These are phyloP conservation scores for Ceratobasidium sp. DNA, from an alignment of 1,284 basidiomycete genomes.

Conservation along the genomic window DNA sequence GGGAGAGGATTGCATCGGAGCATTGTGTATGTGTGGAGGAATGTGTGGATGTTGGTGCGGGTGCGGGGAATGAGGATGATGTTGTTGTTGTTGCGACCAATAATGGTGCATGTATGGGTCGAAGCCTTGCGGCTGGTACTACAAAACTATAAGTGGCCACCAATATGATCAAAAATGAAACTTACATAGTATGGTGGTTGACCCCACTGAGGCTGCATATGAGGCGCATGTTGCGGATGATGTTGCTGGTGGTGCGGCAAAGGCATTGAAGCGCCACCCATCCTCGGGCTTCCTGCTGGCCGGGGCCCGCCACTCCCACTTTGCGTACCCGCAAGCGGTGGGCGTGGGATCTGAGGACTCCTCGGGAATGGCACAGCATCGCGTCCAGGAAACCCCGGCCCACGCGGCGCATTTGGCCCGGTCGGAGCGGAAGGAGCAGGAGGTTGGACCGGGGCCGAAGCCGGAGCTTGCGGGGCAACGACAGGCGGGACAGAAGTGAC, in stretches of 20 bases:
- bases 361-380: conserved; percentile 45
- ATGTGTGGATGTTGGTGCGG: conserved; percentile 41
- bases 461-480: neutral
- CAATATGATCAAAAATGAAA: neutral
- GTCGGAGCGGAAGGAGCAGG: neutral
- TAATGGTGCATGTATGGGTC: conserved; percentile 40
- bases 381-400: neutral
- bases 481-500: conserved; percentile 39
- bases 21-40: conserved; percentile 36
- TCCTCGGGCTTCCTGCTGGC: conserved; percentile 35
- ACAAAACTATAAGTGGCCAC: neutral
- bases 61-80: conserved; percentile 48
- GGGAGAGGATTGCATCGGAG: conserved; percentile 47
- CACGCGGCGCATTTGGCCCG: conserved; percentile 7
- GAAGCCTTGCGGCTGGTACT: conserved; percentile 20
- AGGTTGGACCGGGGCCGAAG: conserved; percentile 24
- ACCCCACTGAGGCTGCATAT: conserved; percentile 46
- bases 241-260: conserved; percentile 36
- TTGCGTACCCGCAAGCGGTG: conserved; percentile 43
- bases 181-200: conserved; percentile 46
- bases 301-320: conserved; percentile 15
- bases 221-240: conserved; percentile 13
- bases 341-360: conserved; percentile 45
- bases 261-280: conserved; percentile 26
- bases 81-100: conserved; percentile 50